A percentile compares a stretch with the other conserved stretches of the same genome.
Conservation (phyloP, 768 basidiomycete species). For the Psilocybe subaeruginosa region DNA sequence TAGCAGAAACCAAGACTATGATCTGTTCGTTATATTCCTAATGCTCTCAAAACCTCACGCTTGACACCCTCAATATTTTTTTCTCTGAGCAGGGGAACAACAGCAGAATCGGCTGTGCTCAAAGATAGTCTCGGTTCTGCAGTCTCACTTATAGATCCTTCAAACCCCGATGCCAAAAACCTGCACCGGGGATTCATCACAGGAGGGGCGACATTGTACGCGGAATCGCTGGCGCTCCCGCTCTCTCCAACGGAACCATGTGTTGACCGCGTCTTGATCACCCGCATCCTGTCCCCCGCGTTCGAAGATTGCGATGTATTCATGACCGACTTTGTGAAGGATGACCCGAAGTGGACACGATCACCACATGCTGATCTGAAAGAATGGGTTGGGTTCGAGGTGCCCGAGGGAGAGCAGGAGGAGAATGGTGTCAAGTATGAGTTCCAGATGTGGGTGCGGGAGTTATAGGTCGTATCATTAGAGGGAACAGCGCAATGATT, state of each 20-base stretch:
- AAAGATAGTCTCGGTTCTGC: slow-evolving; percentile 46
- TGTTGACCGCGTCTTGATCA: slow-evolving; percentile 86
- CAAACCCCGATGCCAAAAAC: slow-evolving; percentile 25
- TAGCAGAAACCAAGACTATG: slow-evolving; percentile 59
- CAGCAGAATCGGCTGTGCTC: slow-evolving; percentile 35
- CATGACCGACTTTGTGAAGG: slow-evolving; percentile 69
- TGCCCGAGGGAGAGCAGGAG: slow-evolving; percentile 73
- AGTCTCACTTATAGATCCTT: slow-evolving; percentile 30
- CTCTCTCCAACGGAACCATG: slow-evolving; percentile 35
- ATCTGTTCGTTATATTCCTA: slow-evolving; percentile 51
- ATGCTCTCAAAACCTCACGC: neutral
- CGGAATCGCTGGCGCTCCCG: slow-evolving; percentile 56
- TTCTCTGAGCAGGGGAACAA: slow-evolving; percentile 15
- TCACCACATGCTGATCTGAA: slow-evolving; percentile 65
- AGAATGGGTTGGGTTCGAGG: slow-evolving; percentile 81
- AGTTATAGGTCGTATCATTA: slow-evolving; percentile 12
- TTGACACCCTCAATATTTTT: neutral
- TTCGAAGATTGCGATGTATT: slow-evolving; percentile 88
- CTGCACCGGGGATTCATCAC: slow-evolving; percentile 80
- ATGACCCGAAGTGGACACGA: slow-evolving; percentile 51
- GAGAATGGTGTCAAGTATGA: slow-evolving; percentile 87
- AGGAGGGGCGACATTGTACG: slow-evolving; percentile 89
- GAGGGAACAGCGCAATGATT: neutral
- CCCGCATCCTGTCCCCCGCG: slow-evolving; percentile 73
- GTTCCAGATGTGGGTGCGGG: slow-evolving; percentile 93